Conservation (phyloP, 2,329 filamentous ascomycete species). For the Xylaria sp. region DNA sequence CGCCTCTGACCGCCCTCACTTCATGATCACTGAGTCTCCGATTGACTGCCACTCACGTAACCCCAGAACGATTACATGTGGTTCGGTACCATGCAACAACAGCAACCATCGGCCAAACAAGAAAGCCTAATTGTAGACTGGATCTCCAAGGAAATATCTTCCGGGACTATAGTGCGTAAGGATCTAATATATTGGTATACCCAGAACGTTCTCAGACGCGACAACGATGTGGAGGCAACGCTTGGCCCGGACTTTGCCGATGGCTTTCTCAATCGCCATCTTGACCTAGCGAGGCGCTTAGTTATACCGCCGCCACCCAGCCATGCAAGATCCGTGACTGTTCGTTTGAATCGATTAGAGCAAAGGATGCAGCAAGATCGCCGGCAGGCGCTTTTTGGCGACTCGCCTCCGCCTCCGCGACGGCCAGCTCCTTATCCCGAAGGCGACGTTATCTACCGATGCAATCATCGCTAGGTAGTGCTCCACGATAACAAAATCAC, state of each 20-base stretch:
- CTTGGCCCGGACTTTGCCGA: neutral
- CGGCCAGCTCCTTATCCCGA: conserved; percentile 14
- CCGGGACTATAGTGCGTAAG: conserved; percentile 10
- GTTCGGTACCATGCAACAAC: neutral
- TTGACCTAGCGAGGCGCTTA: neutral
- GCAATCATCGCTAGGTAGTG: conserved; percentile 3
- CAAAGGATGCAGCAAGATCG: conserved; percentile 8
- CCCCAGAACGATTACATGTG: neutral
- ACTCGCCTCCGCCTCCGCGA: conserved; percentile 14
- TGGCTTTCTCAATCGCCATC: conserved; percentile 1
- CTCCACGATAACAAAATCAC: conserved; percentile 11
- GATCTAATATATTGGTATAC: conserved; percentile 11
- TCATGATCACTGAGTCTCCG: too few relatives aligned
- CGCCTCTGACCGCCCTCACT: too few relatives aligned
- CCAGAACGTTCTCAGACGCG: conserved; percentile 1
- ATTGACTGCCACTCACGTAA: neutral
- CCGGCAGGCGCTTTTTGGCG: conserved; percentile 5
- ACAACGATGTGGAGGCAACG: conserved; percentile 1
- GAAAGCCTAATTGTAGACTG: conserved; percentile 8
- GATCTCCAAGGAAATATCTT: conserved; percentile 6
- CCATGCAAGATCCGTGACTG: neutral
- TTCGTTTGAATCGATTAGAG: conserved; percentile 8
- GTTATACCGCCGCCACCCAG: neutral
- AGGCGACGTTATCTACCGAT: conserved; percentile 7
- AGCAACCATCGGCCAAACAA: neutral